Evolutionary conservation across 1,284 basidiomycete genomes (phyloP).

Genomic region (Tilletia indica): DNA sequence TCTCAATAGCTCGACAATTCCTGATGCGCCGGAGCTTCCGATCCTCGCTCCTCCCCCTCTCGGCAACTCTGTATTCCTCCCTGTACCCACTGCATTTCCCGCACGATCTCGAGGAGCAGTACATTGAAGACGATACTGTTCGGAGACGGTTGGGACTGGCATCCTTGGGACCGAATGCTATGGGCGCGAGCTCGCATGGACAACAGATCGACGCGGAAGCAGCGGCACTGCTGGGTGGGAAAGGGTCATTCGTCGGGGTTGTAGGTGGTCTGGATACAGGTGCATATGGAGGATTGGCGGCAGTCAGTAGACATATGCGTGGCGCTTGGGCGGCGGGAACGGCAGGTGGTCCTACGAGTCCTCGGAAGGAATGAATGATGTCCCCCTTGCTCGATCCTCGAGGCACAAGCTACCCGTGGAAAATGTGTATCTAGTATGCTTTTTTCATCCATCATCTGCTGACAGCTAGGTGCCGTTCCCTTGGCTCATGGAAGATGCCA

Average conservation of each 20-base stretch:
- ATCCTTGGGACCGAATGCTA: background rate
- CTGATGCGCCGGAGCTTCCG: background rate
- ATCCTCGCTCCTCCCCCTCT: background rate
- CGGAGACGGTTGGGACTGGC: background rate
- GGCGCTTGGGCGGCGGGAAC: conserved; percentile 7
- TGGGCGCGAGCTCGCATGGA: background rate
- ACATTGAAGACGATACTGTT: conserved; percentile 24
- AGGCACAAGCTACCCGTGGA: too few species aligned
- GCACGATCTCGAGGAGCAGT: conserved; percentile 33
- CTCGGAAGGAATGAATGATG: too few species aligned
- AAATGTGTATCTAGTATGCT: too few species aligned
- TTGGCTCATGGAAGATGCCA: too few species aligned
- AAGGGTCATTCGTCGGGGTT: conserved; percentile 43
- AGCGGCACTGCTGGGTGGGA: conserved; percentile 17
- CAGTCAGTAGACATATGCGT: conserved; percentile 36
- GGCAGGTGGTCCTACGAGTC: background rate
- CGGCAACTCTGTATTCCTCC: background rate
- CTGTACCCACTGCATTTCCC: conserved; percentile 22
- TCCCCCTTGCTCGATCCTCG: too few species aligned
- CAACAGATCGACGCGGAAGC: background rate
- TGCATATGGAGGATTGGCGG: conserved; percentile 37
- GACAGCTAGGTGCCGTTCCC: too few species aligned
- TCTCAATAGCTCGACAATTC: background rate
- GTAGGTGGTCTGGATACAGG: conserved; percentile 43
- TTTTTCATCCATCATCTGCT: too few species aligned